These are phyloP conservation scores for Crithidia acanthocephali DNA, from an alignment of 208 protist species.

Conservation along the genomic window DNA sequence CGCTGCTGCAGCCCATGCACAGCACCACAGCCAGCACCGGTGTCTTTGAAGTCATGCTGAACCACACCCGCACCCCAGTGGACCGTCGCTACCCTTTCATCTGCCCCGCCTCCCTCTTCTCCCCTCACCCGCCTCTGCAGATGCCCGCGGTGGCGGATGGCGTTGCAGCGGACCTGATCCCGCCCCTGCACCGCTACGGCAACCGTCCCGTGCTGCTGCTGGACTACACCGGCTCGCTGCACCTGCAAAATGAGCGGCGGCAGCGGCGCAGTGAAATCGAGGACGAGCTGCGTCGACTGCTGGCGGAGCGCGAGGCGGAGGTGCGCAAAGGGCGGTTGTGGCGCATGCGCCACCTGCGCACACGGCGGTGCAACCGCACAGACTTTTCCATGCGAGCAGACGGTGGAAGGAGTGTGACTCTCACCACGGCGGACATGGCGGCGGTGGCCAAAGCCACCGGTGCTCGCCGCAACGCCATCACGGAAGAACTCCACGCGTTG, in stretches of 20 bases:
- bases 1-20: not conserved
- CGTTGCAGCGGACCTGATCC: not conserved
- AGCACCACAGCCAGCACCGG: not conserved
- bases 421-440: not conserved
- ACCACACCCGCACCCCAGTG: constrained; percentile 19
- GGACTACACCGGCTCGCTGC: constrained; percentile 29
- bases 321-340: not conserved
- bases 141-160: too few species aligned
- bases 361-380: not conserved
- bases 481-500: not conserved
- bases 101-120: constrained; percentile 10
- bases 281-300: not conserved
- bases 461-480: not conserved
- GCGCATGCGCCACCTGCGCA: constrained; percentile 14
- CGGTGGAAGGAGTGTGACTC: too few species aligned
- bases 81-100: constrained; percentile 18
- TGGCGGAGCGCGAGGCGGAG: constrained; percentile 11
- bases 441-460: not conserved
- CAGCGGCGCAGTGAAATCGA: constrained; percentile 16
- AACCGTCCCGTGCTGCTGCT: constrained; percentile 33
- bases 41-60: constrained; percentile 24
- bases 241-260: constrained; percentile 10
- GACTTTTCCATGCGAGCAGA: too few species aligned
- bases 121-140: not conserved
- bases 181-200: constrained; percentile 18